phyloP scores from a whole-genome alignment of 148 eudicot species.

The Chenopodium suecicum region DNA sequence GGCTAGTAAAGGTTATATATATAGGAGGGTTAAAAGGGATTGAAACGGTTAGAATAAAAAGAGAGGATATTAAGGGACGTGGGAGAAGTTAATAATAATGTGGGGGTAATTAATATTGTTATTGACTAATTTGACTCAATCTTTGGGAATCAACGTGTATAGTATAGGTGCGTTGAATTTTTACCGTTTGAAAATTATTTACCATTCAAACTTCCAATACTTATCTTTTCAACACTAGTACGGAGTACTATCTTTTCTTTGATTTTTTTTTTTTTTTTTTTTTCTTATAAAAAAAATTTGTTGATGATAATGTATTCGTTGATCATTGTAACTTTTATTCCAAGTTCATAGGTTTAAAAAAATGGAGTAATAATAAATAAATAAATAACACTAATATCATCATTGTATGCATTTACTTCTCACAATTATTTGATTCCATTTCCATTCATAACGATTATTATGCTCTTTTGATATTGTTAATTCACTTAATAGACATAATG shows the following conservation, averaged over 20 bases:
- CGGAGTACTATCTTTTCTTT: not conserved
- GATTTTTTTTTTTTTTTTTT: too few species aligned
- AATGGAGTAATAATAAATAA: too few species aligned
- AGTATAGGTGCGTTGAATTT: not conserved
- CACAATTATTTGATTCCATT: too few species aligned
- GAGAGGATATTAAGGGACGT: conserved; percentile 24
- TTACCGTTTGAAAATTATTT: not conserved
- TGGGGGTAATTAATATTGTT: conserved; percentile 1
- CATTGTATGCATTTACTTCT: too few species aligned
- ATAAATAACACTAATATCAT: too few species aligned
- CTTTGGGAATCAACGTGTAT: not conserved
- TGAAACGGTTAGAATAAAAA: conserved; percentile 15
- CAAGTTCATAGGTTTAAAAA: too few species aligned
- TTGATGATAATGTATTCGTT: too few species aligned
- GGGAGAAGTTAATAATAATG: conserved; percentile 15
- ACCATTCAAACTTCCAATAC: not conserved
- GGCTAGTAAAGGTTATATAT: not conserved
- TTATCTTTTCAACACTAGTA: not conserved
- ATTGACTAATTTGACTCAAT: not conserved
- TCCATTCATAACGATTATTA: too few species aligned
- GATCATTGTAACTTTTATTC: too few species aligned
- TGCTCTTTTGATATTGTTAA: too few species aligned
- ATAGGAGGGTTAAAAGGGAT: not conserved
- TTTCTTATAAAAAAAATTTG: too few species aligned
- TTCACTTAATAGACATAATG: too few species aligned